These are phyloP conservation scores for Hanseniaspora vineae DNA, from an alignment of 805 yeast genomes.

Conservation along the genomic window DNA sequence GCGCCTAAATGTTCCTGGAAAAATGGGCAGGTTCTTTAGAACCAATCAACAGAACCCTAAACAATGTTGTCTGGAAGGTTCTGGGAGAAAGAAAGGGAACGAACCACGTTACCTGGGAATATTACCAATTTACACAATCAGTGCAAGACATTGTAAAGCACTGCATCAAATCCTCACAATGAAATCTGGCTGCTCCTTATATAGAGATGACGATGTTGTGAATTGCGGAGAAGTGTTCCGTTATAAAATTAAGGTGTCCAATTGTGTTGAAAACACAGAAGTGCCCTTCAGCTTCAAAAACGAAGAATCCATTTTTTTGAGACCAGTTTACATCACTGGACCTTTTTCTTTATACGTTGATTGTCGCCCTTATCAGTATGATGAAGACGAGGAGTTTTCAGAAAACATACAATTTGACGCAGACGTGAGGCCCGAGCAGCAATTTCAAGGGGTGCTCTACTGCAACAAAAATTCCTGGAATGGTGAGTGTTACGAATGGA, in stretches of 20 bases:
- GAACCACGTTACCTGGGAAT: too few species aligned
- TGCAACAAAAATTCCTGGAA: slow-evolving; percentile 31
- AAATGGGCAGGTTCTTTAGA: too few species aligned
- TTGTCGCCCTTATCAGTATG: slow-evolving; percentile 54
- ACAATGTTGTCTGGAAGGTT: too few species aligned
- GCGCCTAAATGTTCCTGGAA: too few species aligned
- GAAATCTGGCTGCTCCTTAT: background rate
- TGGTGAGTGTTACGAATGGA: slow-evolving; percentile 47
- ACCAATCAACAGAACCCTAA: too few species aligned
- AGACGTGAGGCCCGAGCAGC: slow-evolving; percentile 59
- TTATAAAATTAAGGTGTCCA: background rate
- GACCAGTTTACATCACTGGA: slow-evolving; percentile 82
- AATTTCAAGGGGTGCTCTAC: slow-evolving; percentile 42
- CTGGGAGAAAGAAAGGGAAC: too few species aligned
- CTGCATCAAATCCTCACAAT: too few species aligned
- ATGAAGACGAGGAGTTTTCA: slow-evolving; percentile 31
- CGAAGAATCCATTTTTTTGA: slow-evolving; percentile 52
- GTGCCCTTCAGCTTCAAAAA: slow-evolving; percentile 38
- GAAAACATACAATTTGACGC: slow-evolving; percentile 34
- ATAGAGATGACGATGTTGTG: background rate
- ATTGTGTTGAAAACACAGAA: background rate
- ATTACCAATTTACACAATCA: too few species aligned
- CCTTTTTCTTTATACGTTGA: slow-evolving; percentile 83
- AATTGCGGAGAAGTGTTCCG: slow-evolving; percentile 4
- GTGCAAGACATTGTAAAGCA: too few species aligned